Evolutionary conservation across 1,284 basidiomycete genomes (phyloP).

Genomic region (Ustilago crameri): DNA sequence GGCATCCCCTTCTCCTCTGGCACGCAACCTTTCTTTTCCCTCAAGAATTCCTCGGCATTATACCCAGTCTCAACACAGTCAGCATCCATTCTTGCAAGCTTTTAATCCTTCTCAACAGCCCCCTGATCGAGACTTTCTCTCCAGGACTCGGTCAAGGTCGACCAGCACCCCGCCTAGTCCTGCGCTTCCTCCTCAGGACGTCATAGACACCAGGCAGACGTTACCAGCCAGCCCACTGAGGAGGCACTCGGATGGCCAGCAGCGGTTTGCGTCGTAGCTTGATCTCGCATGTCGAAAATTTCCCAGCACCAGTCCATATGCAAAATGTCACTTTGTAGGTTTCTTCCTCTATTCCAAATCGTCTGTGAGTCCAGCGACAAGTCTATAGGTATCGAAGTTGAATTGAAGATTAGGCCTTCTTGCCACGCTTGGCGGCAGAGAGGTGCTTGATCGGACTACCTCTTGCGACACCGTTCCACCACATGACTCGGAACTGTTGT

Average conservation of each 20-base stretch:
- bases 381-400: too few species aligned
- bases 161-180: constrained; percentile 16
- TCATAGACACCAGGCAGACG: background rate
- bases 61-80: constrained; percentile 10
- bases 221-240: constrained; percentile 4
- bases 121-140: background rate
- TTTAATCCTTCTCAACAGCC: constrained; percentile 2
- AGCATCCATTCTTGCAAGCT: constrained; percentile 6
- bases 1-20: constrained; percentile 16
- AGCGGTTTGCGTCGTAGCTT: background rate
- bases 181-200: background rate
- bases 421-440: constrained; percentile 1
- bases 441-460: constrained; percentile 22
- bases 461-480: constrained; percentile 46
- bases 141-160: constrained; percentile 2
- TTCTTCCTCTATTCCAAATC: too few species aligned
- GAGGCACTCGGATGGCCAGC: constrained; percentile 26
- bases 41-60: constrained; percentile 3
- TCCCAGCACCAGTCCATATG: too few species aligned
- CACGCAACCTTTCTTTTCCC: constrained; percentile 9
- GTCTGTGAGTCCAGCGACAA: too few species aligned
- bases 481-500: constrained; percentile 39
- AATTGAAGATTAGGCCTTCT: constrained; percentile 24
- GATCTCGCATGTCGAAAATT: background rate
- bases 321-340: too few species aligned